Evolutionary conservation across 495 filamentous ascomycete species (phyloP).

Genomic region (Opeltia flavorubescens): DNA sequence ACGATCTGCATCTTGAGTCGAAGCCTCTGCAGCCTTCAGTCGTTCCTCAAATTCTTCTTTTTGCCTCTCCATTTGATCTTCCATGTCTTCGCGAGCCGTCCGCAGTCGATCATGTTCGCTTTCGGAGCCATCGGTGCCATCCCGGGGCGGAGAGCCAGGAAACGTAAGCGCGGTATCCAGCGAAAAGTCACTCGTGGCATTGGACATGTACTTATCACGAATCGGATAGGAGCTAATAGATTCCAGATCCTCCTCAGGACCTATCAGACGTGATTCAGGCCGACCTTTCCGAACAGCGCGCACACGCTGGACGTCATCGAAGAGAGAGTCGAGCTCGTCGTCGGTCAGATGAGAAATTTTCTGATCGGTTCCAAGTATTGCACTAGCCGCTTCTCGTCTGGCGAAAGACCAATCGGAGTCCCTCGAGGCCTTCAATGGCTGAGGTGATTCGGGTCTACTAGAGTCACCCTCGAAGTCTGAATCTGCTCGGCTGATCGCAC

Average conservation of each 20-base stretch:
- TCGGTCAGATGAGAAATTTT: slow-evolving; percentile 80
- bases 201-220: slow-evolving; percentile 92
- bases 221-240: slow-evolving; percentile 78
- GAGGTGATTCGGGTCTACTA: slow-evolving; percentile 66
- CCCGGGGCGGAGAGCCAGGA: slow-evolving; percentile 75
- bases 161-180: slow-evolving; percentile 88
- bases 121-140: slow-evolving; percentile 50
- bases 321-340: slow-evolving; percentile 86
- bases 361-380: slow-evolving; percentile 82
- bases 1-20: slow-evolving; percentile 69
- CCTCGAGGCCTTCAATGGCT: slow-evolving; percentile 51
- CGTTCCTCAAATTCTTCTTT: slow-evolving; percentile 74
- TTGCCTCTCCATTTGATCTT: slow-evolving; percentile 71
- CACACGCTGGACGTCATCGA: slow-evolving; percentile 85
- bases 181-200: slow-evolving; percentile 89
- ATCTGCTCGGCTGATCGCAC: slow-evolving; percentile 58
- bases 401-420: slow-evolving; percentile 97
- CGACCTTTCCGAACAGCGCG: slow-evolving; percentile 67
- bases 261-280: slow-evolving; percentile 31
- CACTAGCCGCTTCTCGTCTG: slow-evolving; percentile 77
- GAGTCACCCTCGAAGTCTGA: slow-evolving; percentile 55
- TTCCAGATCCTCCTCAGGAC: slow-evolving; percentile 70
- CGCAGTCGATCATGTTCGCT: slow-evolving; percentile 65
- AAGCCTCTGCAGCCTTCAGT: slow-evolving; percentile 58
- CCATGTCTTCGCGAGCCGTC: slow-evolving; percentile 74